Conservation (phyloP, 1,139 yeast species). For the Geotrichum bryndzae region DNA sequence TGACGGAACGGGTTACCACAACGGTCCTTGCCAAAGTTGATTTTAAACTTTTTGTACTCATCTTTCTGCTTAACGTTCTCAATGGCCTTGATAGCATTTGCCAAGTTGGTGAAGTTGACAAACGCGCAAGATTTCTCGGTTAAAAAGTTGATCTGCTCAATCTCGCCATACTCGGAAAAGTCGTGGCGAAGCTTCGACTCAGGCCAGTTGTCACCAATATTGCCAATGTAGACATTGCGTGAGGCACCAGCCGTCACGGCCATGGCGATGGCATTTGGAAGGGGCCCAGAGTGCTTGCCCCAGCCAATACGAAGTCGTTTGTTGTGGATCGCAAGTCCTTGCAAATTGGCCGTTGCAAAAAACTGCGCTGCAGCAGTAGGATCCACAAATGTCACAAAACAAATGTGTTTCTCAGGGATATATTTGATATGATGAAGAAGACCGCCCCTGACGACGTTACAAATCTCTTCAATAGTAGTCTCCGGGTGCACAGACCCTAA, state of each 20-base stretch:
- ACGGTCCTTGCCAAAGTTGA: slow-evolving; percentile 88
- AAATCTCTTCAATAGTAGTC: slow-evolving; percentile 82
- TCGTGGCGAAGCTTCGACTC: slow-evolving; percentile 62
- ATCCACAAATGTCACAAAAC: slow-evolving; percentile 87
- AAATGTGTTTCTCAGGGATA: slow-evolving; percentile 75
- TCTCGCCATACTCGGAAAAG: slow-evolving; percentile 79
- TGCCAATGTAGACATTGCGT: slow-evolving; percentile 85
- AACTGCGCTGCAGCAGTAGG: slow-evolving; percentile 92
- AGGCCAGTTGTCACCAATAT: slow-evolving; percentile 49
- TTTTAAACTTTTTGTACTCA: slow-evolving; percentile 49
- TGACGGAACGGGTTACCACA: slow-evolving; percentile 62
- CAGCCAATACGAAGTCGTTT: slow-evolving; percentile 84
- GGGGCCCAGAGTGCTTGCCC: slow-evolving; percentile 93
- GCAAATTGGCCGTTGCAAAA: slow-evolving; percentile 78
- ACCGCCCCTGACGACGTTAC: slow-evolving; percentile 93
- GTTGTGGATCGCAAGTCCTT: slow-evolving; percentile 74
- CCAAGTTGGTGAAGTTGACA: slow-evolving; percentile 81
- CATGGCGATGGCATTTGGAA: slow-evolving; percentile 68
- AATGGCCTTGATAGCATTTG: slow-evolving; percentile 81
- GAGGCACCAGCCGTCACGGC: slow-evolving; percentile 95
- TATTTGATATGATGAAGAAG: slow-evolving; percentile 56
- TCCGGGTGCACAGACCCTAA: slow-evolving; percentile 82
- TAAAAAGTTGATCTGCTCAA: slow-evolving; percentile 87
- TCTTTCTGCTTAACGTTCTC: slow-evolving; percentile 52
- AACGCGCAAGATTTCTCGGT: slow-evolving; percentile 85